Percentiles rank a stretch among this genome's conserved stretches.
These are phyloP conservation scores for Hypoxylon fuscum DNA, from an alignment of 495 filamentous ascomycete species.

Conservation along the genomic window DNA sequence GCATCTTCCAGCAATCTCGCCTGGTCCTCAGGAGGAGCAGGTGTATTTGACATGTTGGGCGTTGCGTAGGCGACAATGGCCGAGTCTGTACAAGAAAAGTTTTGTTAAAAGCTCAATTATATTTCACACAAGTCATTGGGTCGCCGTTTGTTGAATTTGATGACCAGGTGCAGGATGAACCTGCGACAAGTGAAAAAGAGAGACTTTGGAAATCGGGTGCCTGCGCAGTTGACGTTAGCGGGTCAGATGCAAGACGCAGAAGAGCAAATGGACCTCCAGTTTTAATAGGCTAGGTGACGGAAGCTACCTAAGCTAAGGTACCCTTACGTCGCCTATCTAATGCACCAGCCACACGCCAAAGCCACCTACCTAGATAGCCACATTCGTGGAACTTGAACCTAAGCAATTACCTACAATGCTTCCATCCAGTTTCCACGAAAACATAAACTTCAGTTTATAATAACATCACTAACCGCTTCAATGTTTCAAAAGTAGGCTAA, in stretches of 20 bases:
- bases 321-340: too few relatives aligned
- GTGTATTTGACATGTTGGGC: slow-evolving; percentile 63
- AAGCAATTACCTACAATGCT: too few relatives aligned
- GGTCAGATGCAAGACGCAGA: neutral
- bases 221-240: slow-evolving; percentile 33
- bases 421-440: too few relatives aligned
- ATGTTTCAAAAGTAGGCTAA: too few relatives aligned
- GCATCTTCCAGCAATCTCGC: slow-evolving; percentile 96
- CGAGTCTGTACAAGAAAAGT: slow-evolving; percentile 7
- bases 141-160: slow-evolving; percentile 14
- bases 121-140: slow-evolving; percentile 32
- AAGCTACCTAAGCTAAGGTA: too few relatives aligned
- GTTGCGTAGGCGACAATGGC: slow-evolving; percentile 11
- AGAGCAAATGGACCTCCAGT: too few relatives aligned
- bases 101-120: slow-evolving; percentile 22
- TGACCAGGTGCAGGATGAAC: slow-evolving; percentile 23
- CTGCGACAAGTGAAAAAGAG: slow-evolving; percentile 11
- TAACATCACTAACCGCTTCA: too few relatives aligned
- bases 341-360: too few relatives aligned
- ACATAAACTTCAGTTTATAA: too few relatives aligned
- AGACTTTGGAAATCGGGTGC: slow-evolving; percentile 26
- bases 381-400: too few relatives aligned
- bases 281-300: too few relatives aligned
- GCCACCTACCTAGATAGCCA: too few relatives aligned
- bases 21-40: slow-evolving; percentile 85